A percentile compares a stretch with the other conserved stretches of the same genome.
Evolutionary conservation across 495 filamentous ascomycete genomes (phyloP).

Genomic region (Penicillium manginii): DNA sequence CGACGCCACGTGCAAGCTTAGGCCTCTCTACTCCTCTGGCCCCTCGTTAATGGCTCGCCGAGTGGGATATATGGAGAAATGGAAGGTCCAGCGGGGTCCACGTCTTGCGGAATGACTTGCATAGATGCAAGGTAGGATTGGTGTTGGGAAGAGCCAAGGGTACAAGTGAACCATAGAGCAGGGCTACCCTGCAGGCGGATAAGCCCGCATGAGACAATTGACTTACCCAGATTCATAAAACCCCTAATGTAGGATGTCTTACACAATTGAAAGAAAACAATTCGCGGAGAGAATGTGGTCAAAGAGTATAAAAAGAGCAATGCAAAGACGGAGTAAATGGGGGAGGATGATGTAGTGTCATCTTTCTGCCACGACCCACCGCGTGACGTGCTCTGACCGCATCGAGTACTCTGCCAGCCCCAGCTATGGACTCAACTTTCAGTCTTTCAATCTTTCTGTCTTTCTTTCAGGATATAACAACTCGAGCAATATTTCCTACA

Average conservation of each 20-base stretch:
- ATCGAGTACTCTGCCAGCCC: constrained; percentile 10
- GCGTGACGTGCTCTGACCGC: constrained; percentile 50
- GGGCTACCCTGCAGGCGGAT: constrained; percentile 18
- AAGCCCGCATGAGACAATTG: constrained; percentile 23
- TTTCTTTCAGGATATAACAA: neutral
- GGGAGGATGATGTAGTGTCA: constrained; percentile 46
- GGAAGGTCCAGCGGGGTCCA: constrained; percentile 5
- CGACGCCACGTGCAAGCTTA: constrained; percentile 15
- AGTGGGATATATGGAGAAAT: constrained; percentile 6
- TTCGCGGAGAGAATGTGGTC: constrained; percentile 4
- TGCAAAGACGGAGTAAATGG: constrained; percentile 26
- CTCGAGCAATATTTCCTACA: too few relatives aligned
- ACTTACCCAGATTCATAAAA: constrained; percentile 30
- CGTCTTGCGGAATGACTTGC: constrained; percentile 15
- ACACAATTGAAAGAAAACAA: constrained; percentile 17
- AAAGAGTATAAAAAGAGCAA: constrained; percentile 18
- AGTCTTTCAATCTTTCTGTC: neutral
- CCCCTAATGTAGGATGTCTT: constrained; percentile 3
- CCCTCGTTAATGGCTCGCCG: neutral
- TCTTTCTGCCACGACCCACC: constrained; percentile 49
- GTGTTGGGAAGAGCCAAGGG: constrained; percentile 11
- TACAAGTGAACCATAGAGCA: constrained; percentile 5
- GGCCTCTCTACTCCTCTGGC: constrained; percentile 10
- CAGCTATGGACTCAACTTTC: neutral
- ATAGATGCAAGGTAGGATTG: constrained; percentile 18